Conservation (phyloP, 2,329 filamentous ascomycete species). For the Microsporum ferrugineum region DNA sequence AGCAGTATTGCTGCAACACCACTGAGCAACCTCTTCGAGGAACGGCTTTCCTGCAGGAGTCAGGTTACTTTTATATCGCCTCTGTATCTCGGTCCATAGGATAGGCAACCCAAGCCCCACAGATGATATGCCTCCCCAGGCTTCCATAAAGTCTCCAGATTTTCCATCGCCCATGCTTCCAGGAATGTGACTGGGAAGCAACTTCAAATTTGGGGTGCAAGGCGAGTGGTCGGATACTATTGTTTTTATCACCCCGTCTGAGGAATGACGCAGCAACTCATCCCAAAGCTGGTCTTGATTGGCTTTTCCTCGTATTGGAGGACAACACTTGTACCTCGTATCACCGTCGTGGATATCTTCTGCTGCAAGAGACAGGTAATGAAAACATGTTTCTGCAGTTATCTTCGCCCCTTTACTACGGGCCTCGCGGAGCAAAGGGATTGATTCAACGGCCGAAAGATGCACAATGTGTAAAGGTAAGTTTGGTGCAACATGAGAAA, state of each 20-base stretch:
- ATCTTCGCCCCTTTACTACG: constrained; percentile 65
- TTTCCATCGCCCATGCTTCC: constrained; percentile 29
- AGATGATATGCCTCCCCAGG: constrained; percentile 92
- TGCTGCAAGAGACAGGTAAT: constrained; percentile 75
- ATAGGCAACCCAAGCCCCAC: constrained; percentile 89
- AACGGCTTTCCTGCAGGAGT: constrained; percentile 19
- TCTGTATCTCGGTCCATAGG: constrained; percentile 64
- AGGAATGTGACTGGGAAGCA: constrained; percentile 62
- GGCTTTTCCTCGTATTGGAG: constrained; percentile 67
- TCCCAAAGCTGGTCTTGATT: constrained; percentile 84
- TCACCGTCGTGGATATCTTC: constrained; percentile 76
- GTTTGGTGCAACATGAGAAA: constrained; percentile 67
- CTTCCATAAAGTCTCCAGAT: constrained; percentile 69
- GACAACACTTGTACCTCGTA: constrained; percentile 89
- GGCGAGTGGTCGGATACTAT: constrained; percentile 93
- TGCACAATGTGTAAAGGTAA: constrained; percentile 90
- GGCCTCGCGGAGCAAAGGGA: constrained; percentile 66
- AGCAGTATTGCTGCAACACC: constrained; percentile 80
- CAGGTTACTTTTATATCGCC: constrained; percentile 29
- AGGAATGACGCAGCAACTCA: constrained; percentile 51
- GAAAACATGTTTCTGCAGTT: constrained; percentile 91
- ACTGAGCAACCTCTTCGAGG: constrained; percentile 67
- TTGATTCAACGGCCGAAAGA: constrained; percentile 76
- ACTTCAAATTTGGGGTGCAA: constrained; percentile 87
- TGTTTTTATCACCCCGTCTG: constrained; percentile 74